Evolutionary conservation across 768 basidiomycete genomes (phyloP).

Genomic region (Boletus tomentosulus): DNA sequence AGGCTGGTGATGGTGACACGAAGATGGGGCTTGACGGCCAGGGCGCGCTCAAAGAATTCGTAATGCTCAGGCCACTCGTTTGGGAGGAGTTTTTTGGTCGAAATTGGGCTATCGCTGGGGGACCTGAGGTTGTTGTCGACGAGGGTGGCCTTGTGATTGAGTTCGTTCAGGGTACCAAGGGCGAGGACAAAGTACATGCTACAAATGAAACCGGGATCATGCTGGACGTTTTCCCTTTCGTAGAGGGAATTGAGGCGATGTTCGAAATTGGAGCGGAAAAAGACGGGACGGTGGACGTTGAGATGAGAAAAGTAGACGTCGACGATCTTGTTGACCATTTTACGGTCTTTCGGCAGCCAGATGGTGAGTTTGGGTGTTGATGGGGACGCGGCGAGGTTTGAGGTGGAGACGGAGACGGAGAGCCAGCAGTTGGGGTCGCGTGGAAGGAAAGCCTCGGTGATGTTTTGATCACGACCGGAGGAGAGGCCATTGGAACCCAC

Average conservation of each 20-base stretch:
- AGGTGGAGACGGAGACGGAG: slow-evolving; percentile 48
- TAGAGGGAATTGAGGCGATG: slow-evolving; percentile 64
- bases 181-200: slow-evolving; percentile 75
- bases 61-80: slow-evolving; percentile 73
- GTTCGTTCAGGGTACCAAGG: slow-evolving; percentile 76
- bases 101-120: slow-evolving; percentile 29
- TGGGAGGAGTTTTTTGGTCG: slow-evolving; percentile 57
- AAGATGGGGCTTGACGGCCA: slow-evolving; percentile 76
- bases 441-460: slow-evolving; percentile 51
- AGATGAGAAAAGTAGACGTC: slow-evolving; percentile 73
- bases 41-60: slow-evolving; percentile 78
- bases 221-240: slow-evolving; percentile 44
- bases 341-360: slow-evolving; percentile 76
- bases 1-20: slow-evolving; percentile 78
- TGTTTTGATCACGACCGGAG: slow-evolving; percentile 63
- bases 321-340: slow-evolving; percentile 57
- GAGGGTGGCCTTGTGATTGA: slow-evolving; percentile 64
- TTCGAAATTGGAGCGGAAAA: slow-evolving; percentile 64
- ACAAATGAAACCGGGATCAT: slow-evolving; percentile 78
- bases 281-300: slow-evolving; percentile 78
- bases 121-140: slow-evolving; percentile 43
- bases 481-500: slow-evolving; percentile 69
- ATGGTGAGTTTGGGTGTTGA: slow-evolving; percentile 36
- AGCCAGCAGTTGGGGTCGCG: slow-evolving; percentile 64
- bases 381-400: slow-evolving; percentile 29